A percentile compares a stretch with the other conserved stretches of the same genome.
phyloP scores from a whole-genome alignment of 345 rosid species.

The Orychophragmus violaceus region DNA sequence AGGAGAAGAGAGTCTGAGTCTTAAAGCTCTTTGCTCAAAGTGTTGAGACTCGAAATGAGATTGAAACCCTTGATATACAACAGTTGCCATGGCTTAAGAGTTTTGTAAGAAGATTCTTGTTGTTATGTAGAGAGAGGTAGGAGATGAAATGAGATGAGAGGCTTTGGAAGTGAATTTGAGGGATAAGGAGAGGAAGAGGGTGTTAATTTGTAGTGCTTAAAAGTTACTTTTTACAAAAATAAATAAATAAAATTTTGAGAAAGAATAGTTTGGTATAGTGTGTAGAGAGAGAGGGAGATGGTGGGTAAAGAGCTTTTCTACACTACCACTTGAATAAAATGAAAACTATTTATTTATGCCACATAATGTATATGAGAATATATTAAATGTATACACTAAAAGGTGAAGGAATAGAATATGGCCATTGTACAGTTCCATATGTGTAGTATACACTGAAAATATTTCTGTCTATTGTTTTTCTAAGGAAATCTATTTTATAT shows the following conservation, averaged over 20 bases:
- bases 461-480: neutral
- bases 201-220: slow-evolving; percentile 30
- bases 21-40: slow-evolving; percentile 47
- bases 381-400: neutral
- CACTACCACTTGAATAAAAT: slow-evolving; percentile 31
- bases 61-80: slow-evolving; percentile 53
- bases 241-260: neutral
- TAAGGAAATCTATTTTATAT: neutral
- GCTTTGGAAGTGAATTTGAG: slow-evolving; percentile 33
- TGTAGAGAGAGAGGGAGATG: slow-evolving; percentile 14
- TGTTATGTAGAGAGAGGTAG: neutral
- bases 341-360: slow-evolving; percentile 14
- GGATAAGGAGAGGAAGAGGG: slow-evolving; percentile 26
- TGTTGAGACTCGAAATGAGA: slow-evolving; percentile 53
- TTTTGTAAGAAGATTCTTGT: neutral
- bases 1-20: slow-evolving; percentile 56
- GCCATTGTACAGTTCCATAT: slow-evolving; percentile 13
- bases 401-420: slow-evolving; percentile 22
- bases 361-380: slow-evolving; percentile 21
- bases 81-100: slow-evolving; percentile 48
- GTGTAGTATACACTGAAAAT: neutral
- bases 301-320: slow-evolving; percentile 29
- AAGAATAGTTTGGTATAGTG: slow-evolving; percentile 22
- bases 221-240: slow-evolving; percentile 16
- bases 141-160: slow-evolving; percentile 6